A percentile compares a stretch with the other conserved stretches of the same genome.
phyloP scores from a whole-genome alignment of 345 rosid genomes.

The Trapa incisa region DNA sequence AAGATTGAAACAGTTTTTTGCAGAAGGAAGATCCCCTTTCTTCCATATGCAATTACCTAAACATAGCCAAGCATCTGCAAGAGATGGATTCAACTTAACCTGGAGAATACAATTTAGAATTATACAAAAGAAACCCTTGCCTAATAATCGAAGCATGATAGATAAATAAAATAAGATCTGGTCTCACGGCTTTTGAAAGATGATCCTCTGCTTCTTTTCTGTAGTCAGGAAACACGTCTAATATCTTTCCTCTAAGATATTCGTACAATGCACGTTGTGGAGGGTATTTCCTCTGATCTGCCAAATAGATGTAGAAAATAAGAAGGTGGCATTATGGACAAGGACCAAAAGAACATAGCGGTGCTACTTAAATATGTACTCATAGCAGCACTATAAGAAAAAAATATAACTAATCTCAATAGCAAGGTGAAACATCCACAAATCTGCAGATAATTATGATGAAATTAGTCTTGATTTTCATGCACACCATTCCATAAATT shows the following conservation, averaged over 20 bases:
- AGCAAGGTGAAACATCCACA: too few relatives aligned
- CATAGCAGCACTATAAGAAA: not conserved
- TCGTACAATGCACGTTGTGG: constrained; percentile 40
- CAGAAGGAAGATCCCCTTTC: constrained; percentile 60
- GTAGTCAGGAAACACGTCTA: constrained; percentile 61
- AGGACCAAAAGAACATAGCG: not conserved
- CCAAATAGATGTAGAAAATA: constrained; percentile 1
- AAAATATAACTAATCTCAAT: too few relatives aligned
- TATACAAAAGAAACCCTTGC: constrained; percentile 6
- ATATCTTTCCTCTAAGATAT: constrained; percentile 48
- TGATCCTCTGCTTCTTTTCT: constrained; percentile 73
- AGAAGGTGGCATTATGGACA: not conserved
- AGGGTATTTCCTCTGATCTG: constrained; percentile 46
- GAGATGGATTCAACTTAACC: constrained; percentile 70
- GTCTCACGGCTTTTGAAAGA: constrained; percentile 57
- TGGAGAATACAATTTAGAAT: constrained; percentile 20
- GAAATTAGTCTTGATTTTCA: not conserved
- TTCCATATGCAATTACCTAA: constrained; percentile 71
- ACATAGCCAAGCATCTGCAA: constrained; percentile 69
- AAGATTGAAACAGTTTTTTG: constrained; percentile 58
- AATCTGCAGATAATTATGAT: too few relatives aligned
- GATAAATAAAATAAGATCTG: not conserved
- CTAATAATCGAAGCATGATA: constrained; percentile 8
- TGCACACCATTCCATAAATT: not conserved
- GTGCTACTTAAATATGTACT: not conserved